Conservation (phyloP, 345 rosid genomes). For the Acer campestre region DNA sequence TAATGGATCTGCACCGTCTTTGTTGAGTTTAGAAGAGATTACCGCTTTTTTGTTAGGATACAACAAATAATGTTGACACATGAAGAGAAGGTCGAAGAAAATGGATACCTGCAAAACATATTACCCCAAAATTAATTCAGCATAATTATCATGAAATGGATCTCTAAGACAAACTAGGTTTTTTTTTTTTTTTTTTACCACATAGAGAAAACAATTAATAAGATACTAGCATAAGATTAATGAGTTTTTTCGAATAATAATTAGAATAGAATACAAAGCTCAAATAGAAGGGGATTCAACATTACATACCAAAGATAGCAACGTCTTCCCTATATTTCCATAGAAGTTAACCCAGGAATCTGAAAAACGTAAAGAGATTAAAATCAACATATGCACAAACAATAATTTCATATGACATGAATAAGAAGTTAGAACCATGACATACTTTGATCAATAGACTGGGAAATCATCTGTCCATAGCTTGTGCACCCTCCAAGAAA, state of each 20-base stretch:
- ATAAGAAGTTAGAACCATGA: slow-evolving; percentile 8
- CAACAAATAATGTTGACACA: slow-evolving; percentile 79
- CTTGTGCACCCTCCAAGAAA: slow-evolving; percentile 74
- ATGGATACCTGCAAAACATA: slow-evolving; percentile 60
- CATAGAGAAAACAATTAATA: no score
- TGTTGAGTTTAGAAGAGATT: slow-evolving; percentile 26
- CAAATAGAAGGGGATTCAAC: background rate
- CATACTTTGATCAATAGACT: slow-evolving; percentile 86
- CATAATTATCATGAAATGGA: background rate
- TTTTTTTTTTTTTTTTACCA: no score
- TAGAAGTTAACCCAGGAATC: slow-evolving; percentile 98
- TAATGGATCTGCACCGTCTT: slow-evolving; percentile 57
- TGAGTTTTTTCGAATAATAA: background rate
- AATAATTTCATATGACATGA: slow-evolving; percentile 8
- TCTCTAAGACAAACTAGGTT: background rate
- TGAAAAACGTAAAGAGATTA: slow-evolving; percentile 26
- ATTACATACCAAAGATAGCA: slow-evolving; percentile 72
- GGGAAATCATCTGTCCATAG: slow-evolving; percentile 70
- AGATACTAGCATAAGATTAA: no score
- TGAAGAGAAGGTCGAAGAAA: slow-evolving; percentile 81
- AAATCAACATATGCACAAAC: slow-evolving; percentile 10
- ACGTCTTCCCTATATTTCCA: slow-evolving; percentile 89
- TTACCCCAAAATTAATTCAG: slow-evolving; percentile 1
- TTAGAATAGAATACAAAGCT: background rate
- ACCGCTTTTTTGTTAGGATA: slow-evolving; percentile 52